A percentile compares a stretch with the other conserved stretches of the same genome.
These are phyloP conservation scores for Talaromyces stipitatus DNA, from an alignment of 495 filamentous ascomycete species.

Conservation along the genomic window DNA sequence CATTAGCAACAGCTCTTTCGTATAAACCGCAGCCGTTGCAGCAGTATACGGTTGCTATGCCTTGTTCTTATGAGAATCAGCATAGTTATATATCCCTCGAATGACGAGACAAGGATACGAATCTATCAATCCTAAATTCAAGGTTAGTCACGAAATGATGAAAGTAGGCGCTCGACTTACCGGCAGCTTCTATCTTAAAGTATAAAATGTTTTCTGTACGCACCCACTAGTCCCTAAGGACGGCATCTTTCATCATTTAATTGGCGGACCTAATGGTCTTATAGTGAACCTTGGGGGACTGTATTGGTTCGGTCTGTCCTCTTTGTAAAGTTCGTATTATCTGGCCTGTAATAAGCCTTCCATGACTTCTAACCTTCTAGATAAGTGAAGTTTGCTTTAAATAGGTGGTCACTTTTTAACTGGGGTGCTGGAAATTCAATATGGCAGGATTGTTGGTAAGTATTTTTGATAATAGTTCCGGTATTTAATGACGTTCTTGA, in stretches of 20 bases:
- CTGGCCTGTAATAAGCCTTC: conserved; percentile 14
- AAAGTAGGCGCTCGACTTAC: neutral
- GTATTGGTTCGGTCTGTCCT: conserved; percentile 17
- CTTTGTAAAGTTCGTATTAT: conserved; percentile 14
- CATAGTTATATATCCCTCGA: conserved; percentile 18
- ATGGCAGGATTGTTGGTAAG: conserved; percentile 10
- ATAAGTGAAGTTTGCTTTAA: conserved; percentile 18
- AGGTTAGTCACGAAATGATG: neutral
- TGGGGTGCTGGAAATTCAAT: conserved; percentile 19
- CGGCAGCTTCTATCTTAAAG: conserved; percentile 27
- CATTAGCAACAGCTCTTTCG: conserved; percentile 9
- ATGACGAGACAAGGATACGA: conserved; percentile 14
- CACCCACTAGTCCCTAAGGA: conserved; percentile 18
- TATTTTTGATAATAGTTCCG: conserved; percentile 14
- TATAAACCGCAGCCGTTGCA: conserved; percentile 13
- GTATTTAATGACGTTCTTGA: conserved; percentile 10
- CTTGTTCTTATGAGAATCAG: conserved; percentile 19
- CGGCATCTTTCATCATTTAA: conserved; percentile 20
- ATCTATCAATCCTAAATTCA: conserved; percentile 7
- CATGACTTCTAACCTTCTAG: conserved; percentile 13
- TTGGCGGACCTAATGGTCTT: conserved; percentile 25
- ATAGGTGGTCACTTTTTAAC: conserved; percentile 27
- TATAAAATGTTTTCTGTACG: conserved; percentile 24
- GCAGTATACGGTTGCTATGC: conserved; percentile 17
- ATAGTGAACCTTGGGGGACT: conserved; percentile 19